Evolutionary conservation across 352 stramenopile genomes (phyloP).

Genomic region (Globisporangium lucens): DNA sequence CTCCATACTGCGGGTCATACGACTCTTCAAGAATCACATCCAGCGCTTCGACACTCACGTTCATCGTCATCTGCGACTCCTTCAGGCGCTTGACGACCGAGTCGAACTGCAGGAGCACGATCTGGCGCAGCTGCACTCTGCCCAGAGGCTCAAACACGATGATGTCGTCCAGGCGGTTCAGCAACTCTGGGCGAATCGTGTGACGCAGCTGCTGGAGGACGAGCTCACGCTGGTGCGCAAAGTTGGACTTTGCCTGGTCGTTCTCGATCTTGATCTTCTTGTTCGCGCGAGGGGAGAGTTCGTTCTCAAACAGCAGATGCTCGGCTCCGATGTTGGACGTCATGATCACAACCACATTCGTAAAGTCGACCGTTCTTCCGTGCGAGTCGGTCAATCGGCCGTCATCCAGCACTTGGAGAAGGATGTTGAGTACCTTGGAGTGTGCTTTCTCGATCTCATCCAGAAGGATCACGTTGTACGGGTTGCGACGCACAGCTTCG

Average conservation of each 20-base stretch:
- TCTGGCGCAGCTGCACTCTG: slow-evolving; percentile 85
- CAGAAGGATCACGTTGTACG: slow-evolving; percentile 97
- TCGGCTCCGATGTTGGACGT: slow-evolving; percentile 96
- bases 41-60: slow-evolving; percentile 75
- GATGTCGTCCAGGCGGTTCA: slow-evolving; percentile 96
- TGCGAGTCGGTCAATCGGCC: slow-evolving; percentile 96
- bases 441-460: slow-evolving; percentile 99
- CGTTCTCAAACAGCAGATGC: slow-evolving; percentile 77
- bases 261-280: slow-evolving; percentile 65
- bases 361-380: slow-evolving; percentile 96
- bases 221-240: slow-evolving; percentile 55
- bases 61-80: slow-evolving; percentile 66
- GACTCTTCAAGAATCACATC: slow-evolving; percentile 90
- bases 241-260: slow-evolving; percentile 30
- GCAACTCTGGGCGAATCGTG: slow-evolving; percentile 93
- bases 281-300: slow-evolving; percentile 41
- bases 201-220: slow-evolving; percentile 88
- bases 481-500: slow-evolving; percentile 93
- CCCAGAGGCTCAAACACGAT: slow-evolving; percentile 95
- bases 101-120: slow-evolving; percentile 93
- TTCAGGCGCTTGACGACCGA: slow-evolving; percentile 74
- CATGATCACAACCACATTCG: slow-evolving; percentile 97
- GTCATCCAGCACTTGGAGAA: slow-evolving; percentile 98
- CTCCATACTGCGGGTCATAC: slow-evolving; percentile 94
- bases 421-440: slow-evolving; percentile 93